Percentiles rank a stretch among this genome's conserved stretches.
Evolutionary conservation across 1,284 basidiomycete genomes (phyloP).

Genomic region (Papiliotrema flavescens): DNA sequence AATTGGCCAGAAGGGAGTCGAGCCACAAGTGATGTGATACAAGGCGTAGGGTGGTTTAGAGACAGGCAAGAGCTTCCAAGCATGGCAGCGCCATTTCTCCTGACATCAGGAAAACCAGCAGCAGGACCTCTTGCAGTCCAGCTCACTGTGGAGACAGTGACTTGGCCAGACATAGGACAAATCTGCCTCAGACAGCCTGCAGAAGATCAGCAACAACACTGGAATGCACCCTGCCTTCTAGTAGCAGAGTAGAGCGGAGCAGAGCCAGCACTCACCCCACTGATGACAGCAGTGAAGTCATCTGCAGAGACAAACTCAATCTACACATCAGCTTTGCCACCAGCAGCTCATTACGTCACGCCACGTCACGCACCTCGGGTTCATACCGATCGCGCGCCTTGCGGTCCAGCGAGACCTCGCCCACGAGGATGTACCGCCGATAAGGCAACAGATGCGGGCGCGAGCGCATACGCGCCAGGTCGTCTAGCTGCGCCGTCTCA

Average conservation of each 20-base stretch:
- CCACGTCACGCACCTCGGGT: constrained; percentile 11
- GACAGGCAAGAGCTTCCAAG: no score
- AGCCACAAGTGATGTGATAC: no score
- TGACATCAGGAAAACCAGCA: no score
- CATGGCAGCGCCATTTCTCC: no score
- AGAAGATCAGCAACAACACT: not conserved
- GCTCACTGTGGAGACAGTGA: no score
- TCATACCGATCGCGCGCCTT: constrained; percentile 4
- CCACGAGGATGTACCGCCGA: constrained; percentile 33
- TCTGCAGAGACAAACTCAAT: constrained; percentile 29
- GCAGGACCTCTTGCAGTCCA: no score
- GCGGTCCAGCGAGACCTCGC: constrained; percentile 11
- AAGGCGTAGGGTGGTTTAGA: no score
- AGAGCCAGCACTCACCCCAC: constrained; percentile 13
- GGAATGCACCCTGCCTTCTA: not conserved
- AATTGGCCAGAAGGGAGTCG: no score
- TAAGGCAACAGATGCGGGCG: constrained; percentile 30
- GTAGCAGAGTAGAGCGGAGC: not conserved
- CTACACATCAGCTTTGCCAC: constrained; percentile 1
- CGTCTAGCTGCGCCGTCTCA: constrained; percentile 22
- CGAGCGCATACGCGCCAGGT: constrained; percentile 25
- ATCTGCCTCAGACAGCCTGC: not conserved
- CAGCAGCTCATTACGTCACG: not conserved
- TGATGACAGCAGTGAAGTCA: constrained; percentile 28
- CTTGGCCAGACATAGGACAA: no score